Evolutionary conservation across 148 eudicot species (phyloP), one percentile per base, ranked within the genome.

Genomic region (Fagopyrum tataricum): DNA sequence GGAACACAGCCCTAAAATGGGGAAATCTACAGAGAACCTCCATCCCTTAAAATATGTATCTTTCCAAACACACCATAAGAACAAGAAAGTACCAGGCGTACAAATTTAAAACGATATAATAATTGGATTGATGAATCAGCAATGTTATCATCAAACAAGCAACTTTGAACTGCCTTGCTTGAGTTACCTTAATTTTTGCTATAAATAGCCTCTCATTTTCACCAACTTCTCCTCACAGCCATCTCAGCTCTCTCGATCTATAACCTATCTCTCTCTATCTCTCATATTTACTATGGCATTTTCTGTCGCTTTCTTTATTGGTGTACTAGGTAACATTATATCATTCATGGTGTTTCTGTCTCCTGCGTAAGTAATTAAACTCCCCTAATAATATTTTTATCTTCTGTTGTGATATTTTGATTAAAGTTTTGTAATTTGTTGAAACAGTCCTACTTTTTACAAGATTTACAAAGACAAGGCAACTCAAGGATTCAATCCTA

Each of bases 401-500:
- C 37, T 31, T 31, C 37, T 31, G 37, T 31, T 1, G 37, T 31
- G 37, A 55, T 55, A 14, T 55, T 4, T 7, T 56, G 62, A 56
- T 56, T 56, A 5, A n/a, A n/a, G n/a, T n/a, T n/a, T n/a, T n/a
- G n/a, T n/a, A 17, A 56, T 56, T 17, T 21, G 24, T 56, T 1
- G 37, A 31, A 31, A 3, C 37, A 89, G 93, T 17, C 90, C 88
- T n/a, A 89, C 90, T 72, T 89, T 86, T 62, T 80, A 79, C 55
- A 74, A 76, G 55, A 75, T 89, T 42, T 77, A 72, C 61, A 88
- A 88, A 83, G 83, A 83, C 68, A 84, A 84, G 81, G 78, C 90
- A 26, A 78, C 90, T 0, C 84, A 88, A 41, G 92, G 86, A 14
- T 86, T 81, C 51, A 84, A 86, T 44, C 81, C 87, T 58, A 73